Evolutionary conservation across 2,329 filamentous ascomycete species (phyloP), one percentile per base, ranked within the genome.

Genomic region (Microdochium nivale): DNA sequence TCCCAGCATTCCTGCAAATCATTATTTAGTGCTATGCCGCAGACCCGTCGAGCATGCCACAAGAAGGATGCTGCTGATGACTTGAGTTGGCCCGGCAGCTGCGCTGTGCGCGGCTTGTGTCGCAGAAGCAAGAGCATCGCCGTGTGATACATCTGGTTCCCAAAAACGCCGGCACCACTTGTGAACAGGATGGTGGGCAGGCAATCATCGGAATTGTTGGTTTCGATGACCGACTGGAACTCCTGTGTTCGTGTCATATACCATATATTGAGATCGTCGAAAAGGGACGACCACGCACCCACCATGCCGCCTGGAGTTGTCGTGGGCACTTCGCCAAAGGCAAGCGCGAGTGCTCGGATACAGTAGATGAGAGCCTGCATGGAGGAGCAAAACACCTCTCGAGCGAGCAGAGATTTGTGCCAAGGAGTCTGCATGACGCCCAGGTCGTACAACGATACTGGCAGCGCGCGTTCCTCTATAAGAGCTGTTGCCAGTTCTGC

Each of bases 71-170:
- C 62, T 1, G 65, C 51, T 51, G 53, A 65, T 48, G 57, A 68
- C 56, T 53, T 55, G 25, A 48, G 61, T 8, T 64, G 60, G 23
- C 62, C 60, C 13, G 62, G 58, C 1, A 64, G 58, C 8, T 61
- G 62, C 3, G 71, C 60, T 2, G 70, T 74, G 3, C 72, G 69
- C 19, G 78, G 78, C 53, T 73, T 74, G 56, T 74, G 70, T 52
- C 74, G 74, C 19, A 81, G 67, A 51, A 81, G 62, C 0, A 80
- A 59, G 8, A 80, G 60, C 66, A 77, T 77, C 2, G 77, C 75
- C 1, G 77, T 77, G 55, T 81, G 79, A 57, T 79, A 81, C 2
- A 81, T 64, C 56, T 80, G 77, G 54, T 80, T 81, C 2, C 75
- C 77, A 0, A 79, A 60, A 19, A 79, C 60, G 0, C 71, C 63